Conservation (phyloP, 345 rosid genomes). For the Citrus unshiu region DNA sequence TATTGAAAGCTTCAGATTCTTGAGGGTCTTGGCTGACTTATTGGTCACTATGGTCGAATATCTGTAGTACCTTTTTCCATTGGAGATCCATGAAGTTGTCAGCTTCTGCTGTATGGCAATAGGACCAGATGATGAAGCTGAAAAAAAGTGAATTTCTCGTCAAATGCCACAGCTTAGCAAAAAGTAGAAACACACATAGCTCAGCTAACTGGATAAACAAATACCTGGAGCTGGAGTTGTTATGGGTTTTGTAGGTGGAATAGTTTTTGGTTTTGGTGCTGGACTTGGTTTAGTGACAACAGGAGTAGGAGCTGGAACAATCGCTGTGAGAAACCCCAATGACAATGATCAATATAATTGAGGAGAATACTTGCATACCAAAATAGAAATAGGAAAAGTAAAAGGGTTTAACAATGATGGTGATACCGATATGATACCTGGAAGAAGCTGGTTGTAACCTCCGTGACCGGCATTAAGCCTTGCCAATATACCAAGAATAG, state of each 20-base stretch:
- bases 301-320: slow-evolving; percentile 44
- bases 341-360: slow-evolving; percentile 5
- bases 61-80: slow-evolving; percentile 76
- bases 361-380: not conserved
- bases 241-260: slow-evolving; percentile 37
- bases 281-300: slow-evolving; percentile 41
- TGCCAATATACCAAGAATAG: slow-evolving; percentile 85
- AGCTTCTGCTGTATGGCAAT: slow-evolving; percentile 65
- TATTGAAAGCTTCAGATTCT: slow-evolving; percentile 63
- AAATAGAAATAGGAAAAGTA: not conserved
- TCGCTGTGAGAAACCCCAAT: slow-evolving; percentile 30
- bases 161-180: not conserved
- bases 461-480: slow-evolving; percentile 64
- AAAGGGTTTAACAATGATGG: not conserved
- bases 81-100: slow-evolving; percentile 70
- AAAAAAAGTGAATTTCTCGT: slow-evolving; percentile 9
- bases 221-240: slow-evolving; percentile 67
- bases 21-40: slow-evolving; percentile 63
- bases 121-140: slow-evolving; percentile 58
- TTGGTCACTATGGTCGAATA: slow-evolving; percentile 74
- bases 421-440: slow-evolving; percentile 39
- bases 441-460: slow-evolving; percentile 86
- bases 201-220: not conserved
- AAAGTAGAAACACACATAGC: not conserved
- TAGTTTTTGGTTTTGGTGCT: slow-evolving; percentile 36